These are phyloP conservation scores for Neolentinus lepideus DNA, from an alignment of 1,284 basidiomycete genomes.

Conservation along the genomic window DNA sequence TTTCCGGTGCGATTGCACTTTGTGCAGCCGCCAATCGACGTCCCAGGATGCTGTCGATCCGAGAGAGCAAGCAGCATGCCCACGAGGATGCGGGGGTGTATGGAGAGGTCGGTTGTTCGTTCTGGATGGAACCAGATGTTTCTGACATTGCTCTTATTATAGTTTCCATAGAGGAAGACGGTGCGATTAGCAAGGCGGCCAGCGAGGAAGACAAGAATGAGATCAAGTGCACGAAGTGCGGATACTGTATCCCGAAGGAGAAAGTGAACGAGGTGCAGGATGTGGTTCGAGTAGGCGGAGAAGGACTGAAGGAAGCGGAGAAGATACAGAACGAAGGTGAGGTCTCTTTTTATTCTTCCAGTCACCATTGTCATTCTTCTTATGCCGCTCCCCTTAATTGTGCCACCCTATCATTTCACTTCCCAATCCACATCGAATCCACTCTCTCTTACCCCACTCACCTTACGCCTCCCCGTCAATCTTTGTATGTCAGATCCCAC, in stretches of 20 bases:
- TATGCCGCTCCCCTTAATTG: not conserved
- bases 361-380: not conserved
- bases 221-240: conserved; percentile 55
- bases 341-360: not conserved
- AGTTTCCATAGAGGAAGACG: too few species aligned
- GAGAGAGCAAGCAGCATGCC: conserved; percentile 63
- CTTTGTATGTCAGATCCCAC: conserved; percentile 36
- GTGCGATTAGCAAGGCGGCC: too few species aligned
- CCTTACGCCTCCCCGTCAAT: not conserved
- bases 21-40: conserved; percentile 34
- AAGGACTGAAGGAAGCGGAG: conserved; percentile 65
- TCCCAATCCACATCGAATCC: too few species aligned
- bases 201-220: not conserved
- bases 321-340: conserved; percentile 49
- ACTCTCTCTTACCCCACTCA: not conserved
- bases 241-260: conserved; percentile 38
- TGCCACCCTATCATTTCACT: too few species aligned
- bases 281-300: conserved; percentile 56
- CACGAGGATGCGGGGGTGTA: conserved; percentile 51
- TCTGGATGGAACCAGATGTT: too few species aligned
- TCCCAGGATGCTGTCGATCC: conserved; percentile 42
- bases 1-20: conserved; percentile 69
- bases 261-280: conserved; percentile 40
- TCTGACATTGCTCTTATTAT: not conserved
- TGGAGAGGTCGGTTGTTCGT: too few species aligned